Base-by-base conservation (phyloP, 129 eudicot species). In the Artemisia annua region DNA sequence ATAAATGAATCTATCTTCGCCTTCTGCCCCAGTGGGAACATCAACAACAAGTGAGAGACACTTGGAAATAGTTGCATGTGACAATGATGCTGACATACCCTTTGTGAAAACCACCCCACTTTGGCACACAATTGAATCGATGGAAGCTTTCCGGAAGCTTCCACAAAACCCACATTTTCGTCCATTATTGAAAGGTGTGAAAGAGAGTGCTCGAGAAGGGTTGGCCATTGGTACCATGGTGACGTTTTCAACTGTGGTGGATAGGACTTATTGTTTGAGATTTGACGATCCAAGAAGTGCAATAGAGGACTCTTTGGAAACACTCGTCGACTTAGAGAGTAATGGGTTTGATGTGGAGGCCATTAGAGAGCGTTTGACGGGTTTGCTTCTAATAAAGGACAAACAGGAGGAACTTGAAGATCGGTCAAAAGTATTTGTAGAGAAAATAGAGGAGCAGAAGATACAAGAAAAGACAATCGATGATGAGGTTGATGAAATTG, bases 111-210 rank as follows among this genome's bases (percentile, higher is more conserved):
- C 52, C 84, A 71, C 83, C 11, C 39, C 72, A 14, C 82, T 94
- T 13, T 94, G 99, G 99, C 52, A 80, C 76, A 69, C 83, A 44
- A 61, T 94, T 22, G 93, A 81, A 60, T 79, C 91, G 16, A 86
- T 94, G 96, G 89, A 88, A 56, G 84, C 87, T 1, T 86, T 85
- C 75, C 70, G 28, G 46, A 85, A 43, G 79, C 50, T 86, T 63
- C 99, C 99, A 3, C 97, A 90, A 69, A 86, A 71, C 15, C 99
- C 99, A 9, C 99, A 94, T 77, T 94, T 94, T 67, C 78, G 69
- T 14, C 89, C 97, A 5, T 69, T 93, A 68, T 67, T 94, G 50
- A 7, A 39, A 39, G 58, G 71, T 0, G 76, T 63, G 67, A 84
- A 68, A 62, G 89, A 75, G 67, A 77, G 83, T 52, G 57, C 67